phyloP scores from a whole-genome alignment of 1,139 yeast species.

The Blastobotrys ciferrii region DNA sequence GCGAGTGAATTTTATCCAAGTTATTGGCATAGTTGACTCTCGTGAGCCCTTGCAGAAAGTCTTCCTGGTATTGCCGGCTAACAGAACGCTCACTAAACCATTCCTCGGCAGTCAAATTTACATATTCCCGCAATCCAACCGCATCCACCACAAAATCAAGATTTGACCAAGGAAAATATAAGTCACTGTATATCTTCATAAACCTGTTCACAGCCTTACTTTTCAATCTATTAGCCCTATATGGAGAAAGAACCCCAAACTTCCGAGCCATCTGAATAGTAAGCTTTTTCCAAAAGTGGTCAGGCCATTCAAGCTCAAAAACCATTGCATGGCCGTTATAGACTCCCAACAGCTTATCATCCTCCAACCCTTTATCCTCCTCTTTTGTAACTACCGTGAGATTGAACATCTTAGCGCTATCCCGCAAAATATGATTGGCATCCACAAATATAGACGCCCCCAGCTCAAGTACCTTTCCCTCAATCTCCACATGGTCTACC shows the following conservation, averaged over 20 bases:
- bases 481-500: slow-evolving; percentile 35
- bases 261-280: slow-evolving; percentile 27
- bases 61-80: slow-evolving; percentile 28
- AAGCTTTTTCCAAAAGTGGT: slow-evolving; percentile 15
- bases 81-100: slow-evolving; percentile 31
- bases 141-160: slow-evolving; percentile 21
- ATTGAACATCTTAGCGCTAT: slow-evolving; percentile 40
- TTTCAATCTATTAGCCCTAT: slow-evolving; percentile 25
- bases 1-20: slow-evolving; percentile 39
- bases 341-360: slow-evolving; percentile 33
- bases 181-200: slow-evolving; percentile 30
- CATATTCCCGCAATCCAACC: slow-evolving; percentile 30
- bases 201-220: slow-evolving; percentile 26
- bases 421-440: slow-evolving; percentile 38
- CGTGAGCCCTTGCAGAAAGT: slow-evolving; percentile 41
- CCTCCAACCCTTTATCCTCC: slow-evolving; percentile 16
- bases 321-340: slow-evolving; percentile 42
- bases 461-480: slow-evolving; percentile 36
- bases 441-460: slow-evolving; percentile 47
- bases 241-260: slow-evolving; percentile 33
- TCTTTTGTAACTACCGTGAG: slow-evolving; percentile 25
- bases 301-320: slow-evolving; percentile 20
- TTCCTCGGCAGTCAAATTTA: slow-evolving; percentile 29
- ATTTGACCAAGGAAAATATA: slow-evolving; percentile 34
- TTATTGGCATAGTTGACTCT: slow-evolving; percentile 45